Percentiles rank a stretch among this genome's conserved stretches.
Evolutionary conservation across 2,329 filamentous ascomycete species (phyloP).

Genomic region (Pseudocercospora ulei): DNA sequence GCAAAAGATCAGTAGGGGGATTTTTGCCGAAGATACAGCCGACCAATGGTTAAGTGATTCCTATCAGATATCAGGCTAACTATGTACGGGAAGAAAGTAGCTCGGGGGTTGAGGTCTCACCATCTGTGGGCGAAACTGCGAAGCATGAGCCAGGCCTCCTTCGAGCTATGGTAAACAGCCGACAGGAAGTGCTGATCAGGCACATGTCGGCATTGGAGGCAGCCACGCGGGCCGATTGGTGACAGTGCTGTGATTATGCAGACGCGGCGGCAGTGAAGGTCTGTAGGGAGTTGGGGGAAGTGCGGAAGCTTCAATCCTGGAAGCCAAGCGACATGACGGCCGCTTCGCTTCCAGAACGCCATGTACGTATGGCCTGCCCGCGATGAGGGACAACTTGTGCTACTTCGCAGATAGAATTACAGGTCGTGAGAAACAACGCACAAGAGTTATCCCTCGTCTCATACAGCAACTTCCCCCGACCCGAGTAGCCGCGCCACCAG

Average conservation of each 20-base stretch:
- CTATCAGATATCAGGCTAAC: no score
- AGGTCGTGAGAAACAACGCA: slow-evolving; percentile 8
- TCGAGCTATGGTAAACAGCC: not conserved
- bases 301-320: slow-evolving; percentile 5
- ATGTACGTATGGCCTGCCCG: no score
- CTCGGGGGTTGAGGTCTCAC: not conserved
- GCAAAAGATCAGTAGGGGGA: no score
- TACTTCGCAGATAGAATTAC: slow-evolving; percentile 2
- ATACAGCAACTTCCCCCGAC: slow-evolving; percentile 4
- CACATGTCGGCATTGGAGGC: slow-evolving; percentile 2
- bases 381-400: not conserved
- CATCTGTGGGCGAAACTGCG: not conserved
- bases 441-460: slow-evolving; percentile 5
- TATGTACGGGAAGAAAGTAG: no score
- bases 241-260: slow-evolving; percentile 6
- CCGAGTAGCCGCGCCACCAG: slow-evolving; percentile 17
- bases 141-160: not conserved
- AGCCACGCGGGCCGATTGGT: not conserved
- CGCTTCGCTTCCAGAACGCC: no score
- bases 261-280: no score
- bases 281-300: no score
- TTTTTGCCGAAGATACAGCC: no score
- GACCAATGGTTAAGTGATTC: no score
- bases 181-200: slow-evolving; percentile 5
- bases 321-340: no score